phyloP scores from a whole-genome alignment of 306 rosid species.

The Parietaria judaica region DNA sequence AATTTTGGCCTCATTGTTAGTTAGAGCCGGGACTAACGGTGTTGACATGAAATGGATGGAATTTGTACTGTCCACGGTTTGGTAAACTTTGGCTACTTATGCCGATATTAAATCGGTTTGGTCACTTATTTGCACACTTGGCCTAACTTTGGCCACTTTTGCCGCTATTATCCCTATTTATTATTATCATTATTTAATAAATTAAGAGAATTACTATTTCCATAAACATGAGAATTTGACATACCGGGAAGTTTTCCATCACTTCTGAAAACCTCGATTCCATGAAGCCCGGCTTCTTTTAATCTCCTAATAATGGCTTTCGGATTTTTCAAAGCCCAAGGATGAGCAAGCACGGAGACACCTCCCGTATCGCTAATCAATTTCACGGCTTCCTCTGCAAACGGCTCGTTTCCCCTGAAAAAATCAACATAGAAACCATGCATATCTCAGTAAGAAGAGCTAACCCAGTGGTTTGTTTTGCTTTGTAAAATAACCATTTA shows the following conservation, averaged over 20 bases:
- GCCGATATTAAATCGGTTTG: no score
- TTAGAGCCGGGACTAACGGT: no score
- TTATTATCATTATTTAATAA: no score
- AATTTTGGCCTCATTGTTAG: no score
- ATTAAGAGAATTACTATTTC: no score
- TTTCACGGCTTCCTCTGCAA: constrained; percentile 63
- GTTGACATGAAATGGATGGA: no score
- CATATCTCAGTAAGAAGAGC: background rate
- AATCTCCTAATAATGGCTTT: constrained; percentile 55
- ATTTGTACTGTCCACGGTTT: no score
- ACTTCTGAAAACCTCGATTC: constrained; percentile 85
- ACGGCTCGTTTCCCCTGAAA: constrained; percentile 89
- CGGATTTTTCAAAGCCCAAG: constrained; percentile 88
- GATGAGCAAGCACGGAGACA: constrained; percentile 91
- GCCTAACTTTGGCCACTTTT: no score
- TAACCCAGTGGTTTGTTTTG: no score
- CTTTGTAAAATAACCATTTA: background rate
- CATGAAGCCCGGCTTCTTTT: constrained; percentile 94
- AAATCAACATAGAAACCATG: constrained; percentile 3
- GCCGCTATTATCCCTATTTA: no score
- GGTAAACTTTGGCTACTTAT: no score
- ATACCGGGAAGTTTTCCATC: constrained; percentile 88
- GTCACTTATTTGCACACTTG: no score
- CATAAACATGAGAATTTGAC: background rate
- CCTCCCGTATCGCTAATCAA: constrained; percentile 86